These are phyloP conservation scores for Picocystis sp. DNA, from an alignment of 163 green algal species.

Conservation along the genomic window DNA sequence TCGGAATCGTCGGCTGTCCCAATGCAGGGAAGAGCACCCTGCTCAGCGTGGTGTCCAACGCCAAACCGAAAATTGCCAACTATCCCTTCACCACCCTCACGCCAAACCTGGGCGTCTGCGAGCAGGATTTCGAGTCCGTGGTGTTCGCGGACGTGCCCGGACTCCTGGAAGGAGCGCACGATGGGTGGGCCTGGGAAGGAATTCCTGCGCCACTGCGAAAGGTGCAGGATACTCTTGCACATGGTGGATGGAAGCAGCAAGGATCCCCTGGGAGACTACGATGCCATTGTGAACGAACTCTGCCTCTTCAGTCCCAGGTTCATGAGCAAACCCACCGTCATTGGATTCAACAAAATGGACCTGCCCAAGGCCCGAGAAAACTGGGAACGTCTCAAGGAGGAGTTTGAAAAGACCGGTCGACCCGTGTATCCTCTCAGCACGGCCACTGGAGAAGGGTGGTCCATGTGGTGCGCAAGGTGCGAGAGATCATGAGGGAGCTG, in stretches of 20 bases:
- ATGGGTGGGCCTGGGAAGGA: slow-evolving; percentile 71
- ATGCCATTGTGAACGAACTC: slow-evolving; percentile 81
- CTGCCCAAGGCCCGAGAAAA: slow-evolving; percentile 6
- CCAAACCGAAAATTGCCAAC: slow-evolving; percentile 55
- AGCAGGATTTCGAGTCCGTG: slow-evolving; percentile 57
- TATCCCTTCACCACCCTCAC: slow-evolving; percentile 89
- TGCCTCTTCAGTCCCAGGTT: slow-evolving; percentile 76
- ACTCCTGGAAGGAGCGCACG: slow-evolving; percentile 78
- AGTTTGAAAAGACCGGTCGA: slow-evolving; percentile 8
- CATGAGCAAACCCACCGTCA: slow-evolving; percentile 66
- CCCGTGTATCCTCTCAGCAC: slow-evolving; percentile 44
- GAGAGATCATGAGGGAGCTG: slow-evolving; percentile 39
- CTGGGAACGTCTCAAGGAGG: slow-evolving; percentile 21
- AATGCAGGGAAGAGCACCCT: slow-evolving; percentile 88
- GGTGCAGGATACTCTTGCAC: slow-evolving; percentile 64
- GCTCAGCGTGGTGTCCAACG: slow-evolving; percentile 48
- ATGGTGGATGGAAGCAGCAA: slow-evolving; percentile 77
- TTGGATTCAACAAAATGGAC: slow-evolving; percentile 90
- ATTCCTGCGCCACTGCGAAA: slow-evolving; percentile 72
- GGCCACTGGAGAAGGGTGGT: slow-evolving; percentile 47
- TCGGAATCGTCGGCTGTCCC: slow-evolving; percentile 85
- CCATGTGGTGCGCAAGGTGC: slow-evolving; percentile 24
- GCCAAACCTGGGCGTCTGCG: slow-evolving; percentile 84
- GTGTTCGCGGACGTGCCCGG: slow-evolving; percentile 81
- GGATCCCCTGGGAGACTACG: slow-evolving; percentile 80